Evolutionary conservation across 495 filamentous ascomycete species (phyloP).

Genomic region (Xylaria bambusicola): DNA sequence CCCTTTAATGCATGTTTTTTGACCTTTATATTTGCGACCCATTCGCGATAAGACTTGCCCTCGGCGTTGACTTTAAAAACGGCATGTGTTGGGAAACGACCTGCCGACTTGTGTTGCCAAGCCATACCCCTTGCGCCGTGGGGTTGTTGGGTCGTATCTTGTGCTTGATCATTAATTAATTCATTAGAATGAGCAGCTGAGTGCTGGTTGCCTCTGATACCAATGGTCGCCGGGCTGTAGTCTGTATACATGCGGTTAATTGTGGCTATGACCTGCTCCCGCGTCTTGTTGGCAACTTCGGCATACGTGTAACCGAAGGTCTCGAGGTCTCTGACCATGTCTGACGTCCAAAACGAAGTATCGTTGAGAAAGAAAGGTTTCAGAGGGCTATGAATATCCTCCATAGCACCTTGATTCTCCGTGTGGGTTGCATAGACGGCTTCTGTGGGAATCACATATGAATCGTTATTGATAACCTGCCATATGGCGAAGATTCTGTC

Average conservation of each 20-base stretch:
- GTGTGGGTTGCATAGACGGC: slow-evolving; percentile 56
- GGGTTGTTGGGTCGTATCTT: not conserved
- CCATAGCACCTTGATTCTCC: slow-evolving; percentile 40
- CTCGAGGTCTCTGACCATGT: slow-evolving; percentile 43
- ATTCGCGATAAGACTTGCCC: slow-evolving; percentile 51
- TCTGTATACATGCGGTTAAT: slow-evolving; percentile 60
- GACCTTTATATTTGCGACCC: slow-evolving; percentile 62
- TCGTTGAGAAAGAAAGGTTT: slow-evolving; percentile 51
- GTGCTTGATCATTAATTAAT: not conserved
- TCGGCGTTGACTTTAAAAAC: slow-evolving; percentile 26
- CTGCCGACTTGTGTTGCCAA: slow-evolving; percentile 22
- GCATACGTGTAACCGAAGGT: slow-evolving; percentile 64
- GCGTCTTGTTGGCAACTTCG: slow-evolving; percentile 46
- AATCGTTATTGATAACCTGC: slow-evolving; percentile 65
- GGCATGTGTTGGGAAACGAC: slow-evolving; percentile 14
- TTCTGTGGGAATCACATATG: slow-evolving; percentile 53
- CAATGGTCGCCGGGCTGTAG: slow-evolving; percentile 40
- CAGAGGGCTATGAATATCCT: slow-evolving; percentile 42
- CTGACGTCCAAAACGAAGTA: slow-evolving; percentile 52
- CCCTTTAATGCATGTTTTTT: slow-evolving; percentile 56
- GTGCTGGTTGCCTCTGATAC: slow-evolving; percentile 18
- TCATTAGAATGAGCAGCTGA: not conserved
- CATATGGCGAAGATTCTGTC: slow-evolving; percentile 73
- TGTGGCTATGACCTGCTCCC: slow-evolving; percentile 39
- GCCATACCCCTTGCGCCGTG: slow-evolving; percentile 22